Percentiles rank a stretch among this genome's conserved stretches.
phyloP scores from a whole-genome alignment of 2,329 filamentous ascomycete species.

The Periconia sp. region DNA sequence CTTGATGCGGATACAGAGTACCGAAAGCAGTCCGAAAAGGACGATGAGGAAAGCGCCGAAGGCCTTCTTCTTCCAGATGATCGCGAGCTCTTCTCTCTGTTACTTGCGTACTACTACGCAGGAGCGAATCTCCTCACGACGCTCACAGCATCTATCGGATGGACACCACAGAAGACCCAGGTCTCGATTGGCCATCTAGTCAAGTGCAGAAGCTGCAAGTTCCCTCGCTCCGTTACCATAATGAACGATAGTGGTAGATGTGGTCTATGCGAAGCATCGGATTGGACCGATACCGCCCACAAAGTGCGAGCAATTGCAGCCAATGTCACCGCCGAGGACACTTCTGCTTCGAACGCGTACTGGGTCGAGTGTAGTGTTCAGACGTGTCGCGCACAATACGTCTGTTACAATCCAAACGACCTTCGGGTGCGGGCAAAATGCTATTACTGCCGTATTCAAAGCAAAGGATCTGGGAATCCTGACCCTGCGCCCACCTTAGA shows the following conservation, averaged over 20 bases:
- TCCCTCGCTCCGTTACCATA: slow-evolving; percentile 54
- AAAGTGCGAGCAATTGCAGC: slow-evolving; percentile 18
- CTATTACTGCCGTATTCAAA: slow-evolving; percentile 48
- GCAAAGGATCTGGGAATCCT: neutral
- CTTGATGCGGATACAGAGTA: slow-evolving; percentile 48
- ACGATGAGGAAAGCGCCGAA: slow-evolving; percentile 10
- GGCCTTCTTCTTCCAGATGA: slow-evolving; percentile 42
- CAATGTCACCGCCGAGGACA: slow-evolving; percentile 36
- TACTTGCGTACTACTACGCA: slow-evolving; percentile 52
- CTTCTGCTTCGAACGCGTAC: slow-evolving; percentile 33
- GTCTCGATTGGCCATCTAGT: slow-evolving; percentile 48
- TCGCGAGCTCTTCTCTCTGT: slow-evolving; percentile 46
- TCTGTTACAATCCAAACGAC: slow-evolving; percentile 49
- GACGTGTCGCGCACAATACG: slow-evolving; percentile 53
- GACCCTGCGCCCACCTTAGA: slow-evolving; percentile 46
- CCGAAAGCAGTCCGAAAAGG: slow-evolving; percentile 6
- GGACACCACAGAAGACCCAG: slow-evolving; percentile 49
- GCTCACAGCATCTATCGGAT: slow-evolving; percentile 48
- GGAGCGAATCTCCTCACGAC: slow-evolving; percentile 51
- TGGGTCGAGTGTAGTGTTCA: slow-evolving; percentile 54
- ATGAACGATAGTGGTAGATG: slow-evolving; percentile 47
- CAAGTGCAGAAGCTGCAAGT: slow-evolving; percentile 46
- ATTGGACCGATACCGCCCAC: slow-evolving; percentile 20
- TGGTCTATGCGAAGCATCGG: slow-evolving; percentile 42
- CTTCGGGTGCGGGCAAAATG: slow-evolving; percentile 54